Conservation (phyloP, 305 asterid species). For the Petunia hybrid region DNA sequence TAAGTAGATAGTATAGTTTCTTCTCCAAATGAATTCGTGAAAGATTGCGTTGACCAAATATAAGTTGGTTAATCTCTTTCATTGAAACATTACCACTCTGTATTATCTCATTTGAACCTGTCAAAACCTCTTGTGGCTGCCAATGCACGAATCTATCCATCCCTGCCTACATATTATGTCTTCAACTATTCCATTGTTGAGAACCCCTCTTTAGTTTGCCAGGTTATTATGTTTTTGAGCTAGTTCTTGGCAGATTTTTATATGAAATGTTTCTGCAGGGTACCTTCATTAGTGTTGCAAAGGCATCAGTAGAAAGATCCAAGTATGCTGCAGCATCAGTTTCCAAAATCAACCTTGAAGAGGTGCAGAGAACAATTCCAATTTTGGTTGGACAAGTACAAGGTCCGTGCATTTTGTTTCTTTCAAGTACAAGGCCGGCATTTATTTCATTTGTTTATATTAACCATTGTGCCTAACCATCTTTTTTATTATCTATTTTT, state of each 20-base stretch:
- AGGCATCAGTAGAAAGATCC: constrained; percentile 46
- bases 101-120: not conserved
- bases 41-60: not conserved
- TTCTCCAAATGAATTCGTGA: not conserved
- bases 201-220: constrained; percentile 27
- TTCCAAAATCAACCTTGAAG: constrained; percentile 53
- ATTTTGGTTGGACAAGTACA: constrained; percentile 49
- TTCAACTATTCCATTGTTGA: constrained; percentile 20
- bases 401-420: constrained; percentile 47
- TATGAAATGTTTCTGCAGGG: constrained; percentile 56
- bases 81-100: not conserved
- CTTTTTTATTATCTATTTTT: constrained; percentile 3
- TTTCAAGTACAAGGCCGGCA: constrained; percentile 5
- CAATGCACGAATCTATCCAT: not conserved
- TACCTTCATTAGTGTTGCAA: constrained; percentile 51
- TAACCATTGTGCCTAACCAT: constrained; percentile 24
- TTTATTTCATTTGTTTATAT: constrained; percentile 4
- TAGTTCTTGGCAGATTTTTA: constrained; percentile 27
- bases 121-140: not conserved
- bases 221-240: constrained; percentile 6
- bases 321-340: constrained; percentile 47
- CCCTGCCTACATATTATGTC: constrained; percentile 10
- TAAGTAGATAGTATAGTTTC: constrained; percentile 6
- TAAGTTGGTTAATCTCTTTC: not conserved
- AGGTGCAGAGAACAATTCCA: constrained; percentile 45